A percentile compares a stretch with the other conserved stretches of the same genome.
These are phyloP conservation scores for Microstegium vimineum DNA, from an alignment of 176 grass and related monocot genomes.

Conservation along the genomic window DNA sequence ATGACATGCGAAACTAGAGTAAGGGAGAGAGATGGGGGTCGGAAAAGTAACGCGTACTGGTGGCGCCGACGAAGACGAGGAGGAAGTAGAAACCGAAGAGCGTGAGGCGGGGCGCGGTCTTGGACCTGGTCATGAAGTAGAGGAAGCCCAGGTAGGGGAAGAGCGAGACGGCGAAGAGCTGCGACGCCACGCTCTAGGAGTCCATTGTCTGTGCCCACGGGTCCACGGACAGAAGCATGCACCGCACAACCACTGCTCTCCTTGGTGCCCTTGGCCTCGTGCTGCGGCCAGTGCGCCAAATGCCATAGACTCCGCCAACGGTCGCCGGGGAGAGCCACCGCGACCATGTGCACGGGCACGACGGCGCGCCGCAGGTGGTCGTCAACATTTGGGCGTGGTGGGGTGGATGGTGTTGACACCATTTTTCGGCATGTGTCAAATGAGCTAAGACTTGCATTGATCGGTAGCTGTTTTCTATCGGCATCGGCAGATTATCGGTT, in stretches of 20 bases:
- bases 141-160: conserved; percentile 92
- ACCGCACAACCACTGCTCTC: conserved; percentile 7
- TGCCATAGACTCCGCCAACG: background rate
- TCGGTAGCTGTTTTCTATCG: no score
- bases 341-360: background rate
- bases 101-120: conserved; percentile 73
- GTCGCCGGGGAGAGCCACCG: background rate
- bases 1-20: background rate
- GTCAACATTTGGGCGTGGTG: conserved; percentile 30
- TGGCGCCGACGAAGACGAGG: conserved; percentile 87
- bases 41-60: conserved; percentile 48
- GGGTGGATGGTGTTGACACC: background rate
- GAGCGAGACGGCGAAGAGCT: conserved; percentile 91
- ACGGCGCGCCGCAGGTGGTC: conserved; percentile 19
- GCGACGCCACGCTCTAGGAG: conserved; percentile 79
- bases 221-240: conserved; percentile 74
- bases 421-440: no score
- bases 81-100: conserved; percentile 97
- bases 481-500: no score
- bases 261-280: background rate
- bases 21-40: background rate
- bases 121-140: conserved; percentile 84
- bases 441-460: no score
- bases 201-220: conserved; percentile 82
- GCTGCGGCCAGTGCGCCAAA: background rate